A percentile compares a stretch with the other conserved stretches of the same genome.
Evolutionary conservation across 2,329 filamentous ascomycete genomes (phyloP).

Genomic region (Albifimbria verrucaria): DNA sequence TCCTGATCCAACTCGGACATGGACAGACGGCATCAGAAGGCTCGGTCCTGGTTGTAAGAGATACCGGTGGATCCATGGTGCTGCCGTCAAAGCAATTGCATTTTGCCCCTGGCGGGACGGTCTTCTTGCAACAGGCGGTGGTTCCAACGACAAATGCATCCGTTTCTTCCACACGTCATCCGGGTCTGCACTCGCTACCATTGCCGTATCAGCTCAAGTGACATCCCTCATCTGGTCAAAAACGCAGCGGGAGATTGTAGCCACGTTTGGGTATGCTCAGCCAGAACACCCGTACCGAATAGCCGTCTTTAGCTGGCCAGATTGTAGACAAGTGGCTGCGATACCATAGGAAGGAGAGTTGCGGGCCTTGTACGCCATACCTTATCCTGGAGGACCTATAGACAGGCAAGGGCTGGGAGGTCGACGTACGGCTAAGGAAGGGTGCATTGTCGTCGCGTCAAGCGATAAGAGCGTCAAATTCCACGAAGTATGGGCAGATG

Average conservation of each 20-base stretch:
- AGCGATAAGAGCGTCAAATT: constrained; percentile 94
- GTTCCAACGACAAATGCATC: constrained; percentile 91
- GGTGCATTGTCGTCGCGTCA: constrained; percentile 82
- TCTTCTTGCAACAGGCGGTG: constrained; percentile 85
- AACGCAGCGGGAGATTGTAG: constrained; percentile 80
- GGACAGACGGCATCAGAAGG: constrained; percentile 37
- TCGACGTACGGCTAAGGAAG: constrained; percentile 28
- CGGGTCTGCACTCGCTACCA: constrained; percentile 81
- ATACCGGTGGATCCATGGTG: constrained; percentile 74
- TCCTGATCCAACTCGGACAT: constrained; percentile 13
- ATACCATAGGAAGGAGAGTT: constrained; percentile 81
- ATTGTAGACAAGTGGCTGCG: constrained; percentile 78
- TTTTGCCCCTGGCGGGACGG: constrained; percentile 93
- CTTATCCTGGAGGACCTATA: constrained; percentile 61
- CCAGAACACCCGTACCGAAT: constrained; percentile 87
- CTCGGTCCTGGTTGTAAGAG: constrained; percentile 57
- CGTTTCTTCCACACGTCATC: constrained; percentile 91
- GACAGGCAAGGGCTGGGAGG: constrained; percentile 21
- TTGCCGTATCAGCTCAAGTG: constrained; percentile 89
- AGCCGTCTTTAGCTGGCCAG: constrained; percentile 92
- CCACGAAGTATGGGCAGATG: constrained; percentile 85
- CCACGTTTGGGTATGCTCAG: constrained; percentile 90
- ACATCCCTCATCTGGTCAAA: constrained; percentile 90
- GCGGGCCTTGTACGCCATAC: constrained; percentile 81
- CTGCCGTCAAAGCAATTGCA: constrained; percentile 93